Base-by-base conservation (phyloP, 2,329 filamentous ascomycete genomes). In the Hymenoscyphus linearis region DNA sequence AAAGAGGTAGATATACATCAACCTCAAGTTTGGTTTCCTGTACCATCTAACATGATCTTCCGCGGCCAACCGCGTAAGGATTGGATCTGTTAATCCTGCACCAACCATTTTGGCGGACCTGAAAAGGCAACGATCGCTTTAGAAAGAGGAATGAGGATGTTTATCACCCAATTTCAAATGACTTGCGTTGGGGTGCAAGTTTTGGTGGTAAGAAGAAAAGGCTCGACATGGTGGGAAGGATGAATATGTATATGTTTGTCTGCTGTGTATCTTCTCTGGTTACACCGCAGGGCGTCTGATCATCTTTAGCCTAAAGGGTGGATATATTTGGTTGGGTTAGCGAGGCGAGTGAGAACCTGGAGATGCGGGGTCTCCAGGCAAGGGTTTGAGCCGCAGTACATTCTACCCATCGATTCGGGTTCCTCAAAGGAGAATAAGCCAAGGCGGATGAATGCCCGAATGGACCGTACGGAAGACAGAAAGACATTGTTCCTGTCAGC, bases 1-100 rank as follows among this genome's bases (percentile, higher is more conserved):
- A 34, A 83, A 69, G 47, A 77, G 71, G 56, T 66, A 74, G 22
- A 77, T 37, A 65, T 77, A 76, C 70, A 77, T 71, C n/a, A 70
- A 52, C 50, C 75, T 68, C 18, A 76, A 67, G 60, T 76, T 76
- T 22, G 65, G 66, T 61, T 77, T 76, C 60, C 67, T 69, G 63
- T 74, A 77, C 75, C 75, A 78, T 58, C 70, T 67, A 12, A 73
- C 68, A 44, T 62, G 70, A 65, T 78, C 76, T 62, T 75, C 66
- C 40, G 73, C 69, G 13, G 76, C 74, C 54, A 77, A 68, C 55
- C 72, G 70, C 31, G 75, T 74, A 60, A 78, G 65, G 53, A 77
- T 65, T 16, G 75, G 75, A 60, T 76, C 76, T n/a, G 73, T 62
- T 18, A 62, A 58, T n/a, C 62, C 65, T 16, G 27, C 26, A 47